Percentiles rank a stretch among this genome's conserved stretches.
Conservation (phyloP, 371 early-diverging fungal species). For the Batkoa obscura region DNA sequence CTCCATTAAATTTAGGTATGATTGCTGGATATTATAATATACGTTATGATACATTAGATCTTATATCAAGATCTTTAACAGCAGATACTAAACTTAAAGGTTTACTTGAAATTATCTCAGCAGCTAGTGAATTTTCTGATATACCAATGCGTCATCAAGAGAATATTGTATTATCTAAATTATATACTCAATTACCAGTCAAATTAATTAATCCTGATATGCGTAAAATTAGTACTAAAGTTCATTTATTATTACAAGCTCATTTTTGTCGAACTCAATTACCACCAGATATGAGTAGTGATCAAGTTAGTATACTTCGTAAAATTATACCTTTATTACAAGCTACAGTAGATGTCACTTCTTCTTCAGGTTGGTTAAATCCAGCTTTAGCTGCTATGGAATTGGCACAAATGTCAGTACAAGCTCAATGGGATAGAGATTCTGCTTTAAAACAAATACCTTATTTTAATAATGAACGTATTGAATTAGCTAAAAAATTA, state of each 20-base stretch:
- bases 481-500: conserved; percentile 39
- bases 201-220: conserved; percentile 40
- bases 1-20: conserved; percentile 86
- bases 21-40: conserved; percentile 93
- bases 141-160: conserved; percentile 90
- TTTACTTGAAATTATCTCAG: conserved; percentile 75
- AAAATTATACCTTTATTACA: conserved; percentile 69
- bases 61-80: conserved; percentile 71
- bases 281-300: conserved; percentile 78
- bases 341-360: conserved; percentile 87
- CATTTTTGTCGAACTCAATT: conserved; percentile 81
- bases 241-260: conserved; percentile 78
- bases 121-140: conserved; percentile 78
- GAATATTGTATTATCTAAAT: conserved; percentile 43
- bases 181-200: conserved; percentile 66
- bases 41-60: conserved; percentile 80
- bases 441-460: conserved; percentile 85
- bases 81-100: conserved; percentile 74
- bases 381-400: conserved; percentile 90
- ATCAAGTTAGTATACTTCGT: conserved; percentile 50
- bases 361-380: conserved; percentile 79
- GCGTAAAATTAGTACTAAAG: conserved; percentile 73
- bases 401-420: conserved; percentile 86
- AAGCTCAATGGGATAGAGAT: conserved; percentile 91
- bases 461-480: conserved; percentile 42